Evolutionary conservation across 805 yeast species (phyloP).

Genomic region (Schizosaccharomyces octosporus): DNA sequence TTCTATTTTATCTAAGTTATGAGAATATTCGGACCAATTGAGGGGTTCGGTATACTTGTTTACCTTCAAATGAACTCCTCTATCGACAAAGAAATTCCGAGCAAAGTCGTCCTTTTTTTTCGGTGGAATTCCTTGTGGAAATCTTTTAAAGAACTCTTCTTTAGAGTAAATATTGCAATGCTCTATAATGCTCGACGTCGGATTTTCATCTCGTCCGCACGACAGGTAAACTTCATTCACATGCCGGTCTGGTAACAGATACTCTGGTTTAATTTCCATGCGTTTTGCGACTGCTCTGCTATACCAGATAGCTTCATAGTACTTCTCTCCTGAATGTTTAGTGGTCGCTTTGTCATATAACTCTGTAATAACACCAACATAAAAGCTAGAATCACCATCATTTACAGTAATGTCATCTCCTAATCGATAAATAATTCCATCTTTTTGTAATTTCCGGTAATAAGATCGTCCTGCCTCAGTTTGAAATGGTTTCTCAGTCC

Average conservation of each 20-base stretch:
- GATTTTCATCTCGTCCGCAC: background rate
- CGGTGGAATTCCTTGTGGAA: background rate
- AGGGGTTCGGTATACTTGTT: background rate
- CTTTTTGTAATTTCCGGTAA: background rate
- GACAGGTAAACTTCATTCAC: background rate
- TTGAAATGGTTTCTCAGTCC: background rate
- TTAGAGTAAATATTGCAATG: background rate
- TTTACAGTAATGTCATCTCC: background rate
- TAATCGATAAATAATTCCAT: background rate
- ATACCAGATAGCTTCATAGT: background rate
- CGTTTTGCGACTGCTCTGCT: background rate
- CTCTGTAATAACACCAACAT: background rate
- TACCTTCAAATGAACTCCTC: background rate
- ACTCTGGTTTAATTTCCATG: background rate
- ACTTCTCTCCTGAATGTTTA: background rate
- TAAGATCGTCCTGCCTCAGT: background rate
- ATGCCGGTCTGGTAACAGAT: background rate
- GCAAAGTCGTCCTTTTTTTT: background rate
- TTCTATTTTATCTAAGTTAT: background rate
- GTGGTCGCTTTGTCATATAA: background rate
- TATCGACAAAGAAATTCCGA: background rate
- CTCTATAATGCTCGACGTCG: background rate
- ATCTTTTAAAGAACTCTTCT: background rate
- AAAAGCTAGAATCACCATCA: background rate
- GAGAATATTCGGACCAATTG: background rate